Percentiles rank a stretch among this genome's conserved stretches.
Evolutionary conservation across 306 rosid species (phyloP).

Genomic region (Bauhinia variegata): DNA sequence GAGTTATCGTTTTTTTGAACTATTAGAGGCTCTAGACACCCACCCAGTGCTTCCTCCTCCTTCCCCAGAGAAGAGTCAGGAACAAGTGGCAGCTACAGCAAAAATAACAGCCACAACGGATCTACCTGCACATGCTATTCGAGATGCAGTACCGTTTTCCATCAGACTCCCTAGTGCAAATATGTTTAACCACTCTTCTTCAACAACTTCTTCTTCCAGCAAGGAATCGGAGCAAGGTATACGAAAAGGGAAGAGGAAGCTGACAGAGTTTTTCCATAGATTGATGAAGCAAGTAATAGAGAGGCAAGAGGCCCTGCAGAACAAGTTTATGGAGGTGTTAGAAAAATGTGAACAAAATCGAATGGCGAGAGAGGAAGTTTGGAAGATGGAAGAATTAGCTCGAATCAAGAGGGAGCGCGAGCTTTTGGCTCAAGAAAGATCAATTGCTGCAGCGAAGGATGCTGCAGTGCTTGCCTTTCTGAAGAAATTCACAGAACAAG

Average conservation of each 20-base stretch:
- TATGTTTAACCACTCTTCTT: slow-evolving; percentile 40
- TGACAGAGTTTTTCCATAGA: slow-evolving; percentile 53
- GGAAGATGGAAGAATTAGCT: slow-evolving; percentile 73
- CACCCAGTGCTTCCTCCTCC: slow-evolving; percentile 37
- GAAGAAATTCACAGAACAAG: slow-evolving; percentile 55
- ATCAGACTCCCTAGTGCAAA: slow-evolving; percentile 43
- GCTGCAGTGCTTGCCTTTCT: slow-evolving; percentile 69
- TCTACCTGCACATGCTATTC: slow-evolving; percentile 42
- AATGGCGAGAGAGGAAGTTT: slow-evolving; percentile 66
- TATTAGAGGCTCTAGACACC: slow-evolving; percentile 64
- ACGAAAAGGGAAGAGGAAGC: slow-evolving; percentile 54
- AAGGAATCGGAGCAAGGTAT: slow-evolving; percentile 46
- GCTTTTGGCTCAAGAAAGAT: slow-evolving; percentile 69
- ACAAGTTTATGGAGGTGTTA: slow-evolving; percentile 61
- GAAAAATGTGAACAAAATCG: slow-evolving; percentile 75
- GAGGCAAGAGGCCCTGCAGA: slow-evolving; percentile 73
- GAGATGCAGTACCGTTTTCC: slow-evolving; percentile 61
- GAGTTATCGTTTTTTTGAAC: slow-evolving; percentile 69
- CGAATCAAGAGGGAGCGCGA: slow-evolving; percentile 63
- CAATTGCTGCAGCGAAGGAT: slow-evolving; percentile 76
- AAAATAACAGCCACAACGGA: slow-evolving; percentile 6
- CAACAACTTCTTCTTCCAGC: slow-evolving; percentile 48
- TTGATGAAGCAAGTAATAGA: slow-evolving; percentile 69
- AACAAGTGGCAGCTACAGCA: slow-evolving; percentile 26
- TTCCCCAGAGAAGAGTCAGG: slow-evolving; percentile 16